Percentiles rank a stretch among this genome's conserved stretches.
phyloP scores from a whole-genome alignment of 1,284 basidiomycete genomes.

The Cryptococcus neoformans region DNA sequence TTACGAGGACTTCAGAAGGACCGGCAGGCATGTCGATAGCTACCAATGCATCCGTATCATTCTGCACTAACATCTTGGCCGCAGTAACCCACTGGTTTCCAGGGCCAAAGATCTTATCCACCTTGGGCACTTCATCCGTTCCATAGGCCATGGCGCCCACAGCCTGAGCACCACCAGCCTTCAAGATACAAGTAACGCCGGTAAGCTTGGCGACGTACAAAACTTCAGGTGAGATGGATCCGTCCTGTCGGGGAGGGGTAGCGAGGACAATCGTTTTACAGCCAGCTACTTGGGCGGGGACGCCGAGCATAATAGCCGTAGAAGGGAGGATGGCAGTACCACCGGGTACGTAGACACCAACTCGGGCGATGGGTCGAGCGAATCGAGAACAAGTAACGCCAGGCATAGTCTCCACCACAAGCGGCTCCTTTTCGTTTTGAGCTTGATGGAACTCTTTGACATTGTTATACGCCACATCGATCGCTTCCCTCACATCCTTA shows the following conservation, averaged over 20 bases:
- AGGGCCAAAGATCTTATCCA: slow-evolving; percentile 98
- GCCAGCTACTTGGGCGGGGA: slow-evolving; percentile 95
- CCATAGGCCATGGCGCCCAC: slow-evolving; percentile 98
- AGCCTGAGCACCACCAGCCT: slow-evolving; percentile 95
- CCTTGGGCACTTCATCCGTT: slow-evolving; percentile 93
- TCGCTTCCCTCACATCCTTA: slow-evolving; percentile 68
- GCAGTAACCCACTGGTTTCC: slow-evolving; percentile 99
- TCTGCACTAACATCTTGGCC: slow-evolving; percentile 98
- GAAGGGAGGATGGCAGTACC: slow-evolving; percentile 96
- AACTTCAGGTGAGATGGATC: slow-evolving; percentile 88
- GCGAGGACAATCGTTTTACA: slow-evolving; percentile 92
- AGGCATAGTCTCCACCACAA: slow-evolving; percentile 95
- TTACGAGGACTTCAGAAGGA: slow-evolving; percentile 90
- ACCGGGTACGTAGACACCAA: slow-evolving; percentile 96
- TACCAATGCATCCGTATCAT: slow-evolving; percentile 95
- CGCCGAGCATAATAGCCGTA: slow-evolving; percentile 96
- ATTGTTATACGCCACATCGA: slow-evolving; percentile 90
- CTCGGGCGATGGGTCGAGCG: slow-evolving; percentile 86
- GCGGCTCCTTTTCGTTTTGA: slow-evolving; percentile 66
- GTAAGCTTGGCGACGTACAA: slow-evolving; percentile 88
- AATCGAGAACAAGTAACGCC: slow-evolving; percentile 95
- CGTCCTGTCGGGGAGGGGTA: slow-evolving; percentile 88
- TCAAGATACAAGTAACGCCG: slow-evolving; percentile 82
- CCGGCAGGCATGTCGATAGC: slow-evolving; percentile 99
- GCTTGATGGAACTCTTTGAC: slow-evolving; percentile 87